phyloP scores from a whole-genome alignment of 805 yeast species.

The Monosporozyma unispora region DNA sequence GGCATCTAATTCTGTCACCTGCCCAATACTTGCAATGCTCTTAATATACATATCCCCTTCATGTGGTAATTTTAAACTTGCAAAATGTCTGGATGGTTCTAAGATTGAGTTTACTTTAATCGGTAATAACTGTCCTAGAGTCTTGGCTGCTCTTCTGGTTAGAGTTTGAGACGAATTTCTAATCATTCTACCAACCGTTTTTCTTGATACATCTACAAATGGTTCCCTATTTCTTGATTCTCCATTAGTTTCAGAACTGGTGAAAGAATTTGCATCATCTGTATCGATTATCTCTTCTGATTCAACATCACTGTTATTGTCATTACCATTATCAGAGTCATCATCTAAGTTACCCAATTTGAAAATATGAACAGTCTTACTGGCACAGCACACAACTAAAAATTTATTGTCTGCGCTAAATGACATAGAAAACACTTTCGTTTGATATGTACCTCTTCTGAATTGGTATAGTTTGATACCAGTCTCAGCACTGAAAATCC shows the following conservation, averaged over 20 bases:
- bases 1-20: conserved; percentile 25
- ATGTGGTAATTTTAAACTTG: conserved; percentile 68
- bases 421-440: conserved; percentile 64
- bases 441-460: conserved; percentile 76
- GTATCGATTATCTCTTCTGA: conserved; percentile 13
- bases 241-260: background rate
- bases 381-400: conserved; percentile 76
- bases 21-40: conserved; percentile 27
- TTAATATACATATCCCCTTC: conserved; percentile 13
- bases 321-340: background rate
- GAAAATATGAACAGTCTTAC: conserved; percentile 90
- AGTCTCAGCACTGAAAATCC: conserved; percentile 56
- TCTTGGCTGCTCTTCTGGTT: conserved; percentile 76
- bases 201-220: conserved; percentile 57
- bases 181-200: conserved; percentile 66
- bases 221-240: conserved; percentile 32
- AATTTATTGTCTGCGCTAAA: conserved; percentile 65
- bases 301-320: conserved; percentile 17
- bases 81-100: conserved; percentile 89
- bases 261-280: conserved; percentile 3
- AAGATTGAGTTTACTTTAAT: conserved; percentile 64
- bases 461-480: conserved; percentile 57
- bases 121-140: conserved; percentile 82
- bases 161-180: conserved; percentile 69
- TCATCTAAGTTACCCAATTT: conserved; percentile 37